Base-by-base conservation (phyloP, 2,329 filamentous ascomycete genomes). In the Aspergillus brasiliensis region DNA sequence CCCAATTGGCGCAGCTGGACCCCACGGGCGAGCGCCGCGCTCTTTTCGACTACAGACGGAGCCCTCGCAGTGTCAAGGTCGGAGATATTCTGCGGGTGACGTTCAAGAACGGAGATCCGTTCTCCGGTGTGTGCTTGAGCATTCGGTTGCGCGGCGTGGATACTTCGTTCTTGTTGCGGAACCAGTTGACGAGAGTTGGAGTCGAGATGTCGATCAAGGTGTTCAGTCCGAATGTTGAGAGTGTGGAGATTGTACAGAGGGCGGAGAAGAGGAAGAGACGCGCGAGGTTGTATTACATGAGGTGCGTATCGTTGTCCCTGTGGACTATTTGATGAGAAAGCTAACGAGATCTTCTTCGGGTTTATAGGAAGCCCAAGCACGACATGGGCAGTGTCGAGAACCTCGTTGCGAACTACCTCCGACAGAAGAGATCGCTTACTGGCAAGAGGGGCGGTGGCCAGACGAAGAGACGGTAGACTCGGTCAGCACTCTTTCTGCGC, bases 171-270 rank as follows among this genome's bases (percentile, higher is more conserved):
- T 80, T 97, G 61, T 83, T 99, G 61, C 86, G 95, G 58, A 94
- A 94, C 69, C 88, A 96, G 73, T 81, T 99, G 69, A 93, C 91
- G 67, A 86, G 91, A 69, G 86, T 96, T 6, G 91, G 91, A 62
- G 91, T 97, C 61, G 95, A 99, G 84, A 95, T 97, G 91, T 97
- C 92, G 88, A 92, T 91, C 79, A 99, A 99, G 83, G 83, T 98
- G 60, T 98, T 95, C 82, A 91, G 87, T 73, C 94, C 94, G 62
- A 90, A 91, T 73, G 89, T 98, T 31, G 87, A 90, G 74, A 91
- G 91, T 65, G 92, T 99, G 71, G 94, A 99, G 80, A 89, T 99
- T 69, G 91, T 98, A 77, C 91, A 96, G 86, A 84, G 94, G 69
- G 85, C 87, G 65, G 84, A 86, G 72, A 95, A 92, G 88, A 86